These are phyloP conservation scores for Globisporangium echinulatum DNA, from an alignment of 352 stramenopile genomes.

Conservation along the genomic window DNA sequence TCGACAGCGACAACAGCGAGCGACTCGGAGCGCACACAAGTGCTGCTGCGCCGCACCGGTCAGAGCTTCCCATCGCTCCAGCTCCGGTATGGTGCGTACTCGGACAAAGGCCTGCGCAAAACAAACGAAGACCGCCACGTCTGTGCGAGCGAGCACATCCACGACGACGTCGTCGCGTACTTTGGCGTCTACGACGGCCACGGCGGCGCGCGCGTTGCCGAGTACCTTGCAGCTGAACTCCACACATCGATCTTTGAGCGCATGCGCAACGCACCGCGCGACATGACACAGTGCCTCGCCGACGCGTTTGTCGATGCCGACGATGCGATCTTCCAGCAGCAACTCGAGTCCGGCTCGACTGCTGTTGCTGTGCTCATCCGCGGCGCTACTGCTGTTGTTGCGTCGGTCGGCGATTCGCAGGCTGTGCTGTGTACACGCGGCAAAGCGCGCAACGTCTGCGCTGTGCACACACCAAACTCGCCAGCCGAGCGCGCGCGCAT, in stretches of 20 bases:
- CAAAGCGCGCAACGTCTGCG: slow-evolving; percentile 47
- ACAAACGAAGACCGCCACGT: slow-evolving; percentile 70
- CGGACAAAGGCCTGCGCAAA: slow-evolving; percentile 67
- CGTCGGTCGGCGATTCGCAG: slow-evolving; percentile 77
- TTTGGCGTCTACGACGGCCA: slow-evolving; percentile 86
- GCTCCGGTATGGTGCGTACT: slow-evolving; percentile 66
- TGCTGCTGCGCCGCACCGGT: slow-evolving; percentile 34
- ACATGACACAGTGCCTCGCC: slow-evolving; percentile 25
- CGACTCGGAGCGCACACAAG: slow-evolving; percentile 65
- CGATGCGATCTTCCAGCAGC: slow-evolving; percentile 61
- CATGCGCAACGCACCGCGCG: slow-evolving; percentile 28
- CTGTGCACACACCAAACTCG: slow-evolving; percentile 60
- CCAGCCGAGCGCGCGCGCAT: slow-evolving; percentile 77
- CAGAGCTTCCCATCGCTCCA: slow-evolving; percentile 48
- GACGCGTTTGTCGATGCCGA: slow-evolving; percentile 57
- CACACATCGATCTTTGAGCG: slow-evolving; percentile 53
- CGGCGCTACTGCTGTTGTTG: slow-evolving; percentile 42
- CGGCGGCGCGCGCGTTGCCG: slow-evolving; percentile 56
- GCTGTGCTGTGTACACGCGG: slow-evolving; percentile 59
- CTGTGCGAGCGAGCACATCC: slow-evolving; percentile 36
- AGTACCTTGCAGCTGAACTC: slow-evolving; percentile 57
- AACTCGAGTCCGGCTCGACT: slow-evolving; percentile 72
- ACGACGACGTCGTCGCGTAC: slow-evolving; percentile 62
- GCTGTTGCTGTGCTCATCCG: slow-evolving; percentile 57
- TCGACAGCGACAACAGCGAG: slow-evolving; percentile 67